Evolutionary conservation across 2,329 filamentous ascomycete species (phyloP).

Genomic region (Calonectria naviculata): DNA sequence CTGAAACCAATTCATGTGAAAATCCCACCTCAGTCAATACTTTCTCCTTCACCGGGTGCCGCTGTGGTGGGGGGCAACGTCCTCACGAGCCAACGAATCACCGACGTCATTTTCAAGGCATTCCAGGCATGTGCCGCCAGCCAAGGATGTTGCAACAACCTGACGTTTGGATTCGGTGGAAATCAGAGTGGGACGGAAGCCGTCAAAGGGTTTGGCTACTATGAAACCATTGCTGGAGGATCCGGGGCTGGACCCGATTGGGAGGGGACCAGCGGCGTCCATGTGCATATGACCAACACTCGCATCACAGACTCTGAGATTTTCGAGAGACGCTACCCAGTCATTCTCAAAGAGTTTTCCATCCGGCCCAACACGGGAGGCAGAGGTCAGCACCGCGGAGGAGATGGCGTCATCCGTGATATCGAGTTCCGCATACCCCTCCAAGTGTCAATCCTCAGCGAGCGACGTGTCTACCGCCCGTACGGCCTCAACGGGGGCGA

Average conservation of each 20-base stretch:
- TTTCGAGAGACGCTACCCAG: slow-evolving; percentile 70
- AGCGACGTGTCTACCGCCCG: slow-evolving; percentile 79
- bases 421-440: slow-evolving; percentile 84
- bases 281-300: slow-evolving; percentile 78
- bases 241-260: slow-evolving; percentile 74
- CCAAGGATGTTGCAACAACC: slow-evolving; percentile 85
- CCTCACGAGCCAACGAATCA: slow-evolving; percentile 56
- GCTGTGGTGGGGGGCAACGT: slow-evolving; percentile 89
- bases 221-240: slow-evolving; percentile 74
- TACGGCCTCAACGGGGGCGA: slow-evolving; percentile 83
- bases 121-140: slow-evolving; percentile 83
- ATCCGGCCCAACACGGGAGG: slow-evolving; percentile 73
- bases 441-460: slow-evolving; percentile 81
- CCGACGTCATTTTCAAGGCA: slow-evolving; percentile 68
- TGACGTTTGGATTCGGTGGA: slow-evolving; percentile 81
- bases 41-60: slow-evolving; percentile 80
- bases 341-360: slow-evolving; percentile 77
- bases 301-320: slow-evolving; percentile 71
- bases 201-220: slow-evolving; percentile 57
- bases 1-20: slow-evolving; percentile 79
- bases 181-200: slow-evolving; percentile 51
- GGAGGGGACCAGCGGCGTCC: slow-evolving; percentile 56
- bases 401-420: slow-evolving; percentile 80
- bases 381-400: slow-evolving; percentile 73
- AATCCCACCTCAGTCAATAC: slow-evolving; percentile 78